A percentile compares a stretch with the other conserved stretches of the same genome.
Conservation (phyloP, 441 rosid species). For the Populus hybrid region DNA sequence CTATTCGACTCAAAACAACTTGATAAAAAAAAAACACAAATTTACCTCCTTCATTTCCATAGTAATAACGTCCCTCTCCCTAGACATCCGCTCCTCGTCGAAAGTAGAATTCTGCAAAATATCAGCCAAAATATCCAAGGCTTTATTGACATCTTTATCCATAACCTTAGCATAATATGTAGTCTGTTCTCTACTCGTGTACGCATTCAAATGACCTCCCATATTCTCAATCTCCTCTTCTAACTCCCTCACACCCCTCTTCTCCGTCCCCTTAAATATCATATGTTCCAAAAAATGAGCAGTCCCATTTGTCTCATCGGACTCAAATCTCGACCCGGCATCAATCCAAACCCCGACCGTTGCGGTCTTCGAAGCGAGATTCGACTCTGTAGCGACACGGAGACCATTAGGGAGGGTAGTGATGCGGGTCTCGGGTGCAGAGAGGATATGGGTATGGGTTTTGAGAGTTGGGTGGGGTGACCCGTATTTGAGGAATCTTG, state of each 20-base stretch:
- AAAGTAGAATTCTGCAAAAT: slow-evolving; percentile 89
- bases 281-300: slow-evolving; percentile 94
- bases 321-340: slow-evolving; percentile 91
- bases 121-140: slow-evolving; percentile 76
- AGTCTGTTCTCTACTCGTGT: slow-evolving; percentile 91
- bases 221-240: slow-evolving; percentile 90
- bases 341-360: slow-evolving; percentile 99
- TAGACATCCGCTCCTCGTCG: slow-evolving; percentile 57
- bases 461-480: slow-evolving; percentile 70
- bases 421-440: slow-evolving; percentile 84
- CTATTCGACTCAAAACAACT: not conserved
- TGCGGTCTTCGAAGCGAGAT: slow-evolving; percentile 71
- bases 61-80: slow-evolving; percentile 88
- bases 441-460: slow-evolving; percentile 70
- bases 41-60: slow-evolving; percentile 98
- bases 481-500: slow-evolving; percentile 85
- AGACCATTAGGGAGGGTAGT: slow-evolving; percentile 88
- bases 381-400: slow-evolving; percentile 90
- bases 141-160: slow-evolving; percentile 66
- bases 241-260: slow-evolving; percentile 47
- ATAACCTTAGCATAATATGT: slow-evolving; percentile 82
- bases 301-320: slow-evolving; percentile 74
- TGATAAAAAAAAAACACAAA: not conserved
- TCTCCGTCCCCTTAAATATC: slow-evolving; percentile 88
- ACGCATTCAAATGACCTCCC: slow-evolving; percentile 92